Base-by-base conservation (phyloP, 1,139 yeast genomes). In the Blastobotrys petasosporus region DNA sequence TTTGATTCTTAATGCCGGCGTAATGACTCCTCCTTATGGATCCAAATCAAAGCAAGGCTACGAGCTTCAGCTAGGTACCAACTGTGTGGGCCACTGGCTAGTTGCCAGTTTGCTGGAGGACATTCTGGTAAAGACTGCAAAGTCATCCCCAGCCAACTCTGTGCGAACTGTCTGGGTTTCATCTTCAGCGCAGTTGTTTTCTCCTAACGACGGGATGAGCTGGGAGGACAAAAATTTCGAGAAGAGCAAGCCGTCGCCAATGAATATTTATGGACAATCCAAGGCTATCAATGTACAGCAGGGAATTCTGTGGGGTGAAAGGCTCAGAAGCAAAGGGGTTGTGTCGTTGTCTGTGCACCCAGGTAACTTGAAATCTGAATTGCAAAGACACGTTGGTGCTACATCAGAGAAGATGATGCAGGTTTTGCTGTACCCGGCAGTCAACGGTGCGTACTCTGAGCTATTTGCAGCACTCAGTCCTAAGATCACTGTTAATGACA, bases 1-100 rank as follows among this genome's bases (percentile, higher is more conserved):
- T 30, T 51, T 66, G 29, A 44, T 63, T 17, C 66, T 64, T 54
- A 65, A 65, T 43, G 67, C 70, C 1, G 80, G 82, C 36, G 70
- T 76, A 6, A 74, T 75, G 77, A 57, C 60, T 7, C 73, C 75
- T 2, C 69, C 70, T 20, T 23, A 28, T n/a, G 31, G 11, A 3
- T 7, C 10, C 17, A 15, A 30, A 10, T 67, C 77, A 2, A 58
- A 55, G 23, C 79, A 75, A 56, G 79, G 75, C 11, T 68, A 65
- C 49, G 81, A 78, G 49, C 56, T 65, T 37, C 77, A 74, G 54
- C 64, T 75, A 42, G 81, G 79, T 6, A 69, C 73, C 30, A 78
- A 79, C 53, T 73, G 63, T 9, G 50, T 77, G 44, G 82, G 77
- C 2, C 76, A 77, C 20, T 76, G 70, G 48, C 58, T 77, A 42